Percentiles rank a stretch among this genome's conserved stretches.
These are phyloP conservation scores for Fusarium phyllophilum DNA, from an alignment of 2,329 filamentous ascomycete species.

Conservation along the genomic window DNA sequence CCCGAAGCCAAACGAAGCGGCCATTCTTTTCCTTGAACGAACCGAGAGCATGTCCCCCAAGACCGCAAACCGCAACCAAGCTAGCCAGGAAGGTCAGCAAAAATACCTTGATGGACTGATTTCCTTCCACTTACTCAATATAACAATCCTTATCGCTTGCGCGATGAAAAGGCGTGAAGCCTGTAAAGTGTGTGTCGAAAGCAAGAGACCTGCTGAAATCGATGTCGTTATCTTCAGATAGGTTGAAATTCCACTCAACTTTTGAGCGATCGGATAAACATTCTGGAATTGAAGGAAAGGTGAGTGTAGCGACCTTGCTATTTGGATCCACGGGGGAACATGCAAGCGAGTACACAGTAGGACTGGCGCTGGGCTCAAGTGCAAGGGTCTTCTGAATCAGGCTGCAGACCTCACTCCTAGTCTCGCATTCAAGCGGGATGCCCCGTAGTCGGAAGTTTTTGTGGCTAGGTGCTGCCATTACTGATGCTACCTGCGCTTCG, in stretches of 20 bases:
- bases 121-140: not conserved
- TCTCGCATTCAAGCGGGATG: not conserved
- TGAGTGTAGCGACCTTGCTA: not conserved
- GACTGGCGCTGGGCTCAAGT: not conserved
- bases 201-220: not conserved
- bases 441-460: not conserved
- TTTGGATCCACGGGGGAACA: not conserved
- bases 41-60: not conserved
- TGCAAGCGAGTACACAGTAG: not conserved
- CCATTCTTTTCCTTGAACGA: constrained; percentile 4
- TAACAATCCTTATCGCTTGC: not conserved
- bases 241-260: not conserved
- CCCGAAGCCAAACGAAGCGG: not conserved
- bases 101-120: accelerated
- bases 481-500: not conserved
- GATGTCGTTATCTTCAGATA: not conserved
- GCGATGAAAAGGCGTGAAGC: not conserved
- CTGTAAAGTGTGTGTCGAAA: not conserved
- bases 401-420: not conserved
- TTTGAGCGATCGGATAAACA: not conserved
- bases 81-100: not conserved
- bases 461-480: not conserved
- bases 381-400: not conserved
- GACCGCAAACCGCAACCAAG: not conserved
- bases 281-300: not conserved